A percentile compares a stretch with the other conserved stretches of the same genome.
Conservation (phyloP, 202 grass and related monocot genomes). For the Panicum hallii region DNA sequence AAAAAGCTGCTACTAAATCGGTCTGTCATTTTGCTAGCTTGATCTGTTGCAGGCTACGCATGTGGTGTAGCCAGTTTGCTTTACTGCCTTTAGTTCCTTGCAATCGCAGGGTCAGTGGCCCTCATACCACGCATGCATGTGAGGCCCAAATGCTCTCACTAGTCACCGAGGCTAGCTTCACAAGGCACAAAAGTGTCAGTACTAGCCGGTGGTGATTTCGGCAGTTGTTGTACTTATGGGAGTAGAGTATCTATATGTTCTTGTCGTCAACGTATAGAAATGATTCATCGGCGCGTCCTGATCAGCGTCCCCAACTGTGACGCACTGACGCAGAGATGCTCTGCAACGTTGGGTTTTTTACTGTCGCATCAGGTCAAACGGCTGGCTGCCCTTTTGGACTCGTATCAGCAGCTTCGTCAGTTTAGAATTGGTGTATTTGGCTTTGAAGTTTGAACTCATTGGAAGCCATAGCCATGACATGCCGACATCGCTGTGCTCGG, state of each 20-base stretch:
- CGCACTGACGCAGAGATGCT: background rate
- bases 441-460: background rate
- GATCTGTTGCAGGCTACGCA: background rate
- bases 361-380: conserved; percentile 18
- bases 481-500: conserved; percentile 2
- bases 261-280: background rate
- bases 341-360: background rate
- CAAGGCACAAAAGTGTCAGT: conserved; percentile 5
- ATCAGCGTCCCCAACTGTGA: background rate
- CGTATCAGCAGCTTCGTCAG: conserved; percentile 1
- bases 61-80: background rate
- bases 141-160: background rate
- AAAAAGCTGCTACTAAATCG: background rate
- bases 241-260: background rate
- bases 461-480: background rate
- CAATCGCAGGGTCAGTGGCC: background rate
- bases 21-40: background rate
- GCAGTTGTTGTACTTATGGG: background rate
- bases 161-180: background rate
- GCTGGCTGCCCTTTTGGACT: background rate
- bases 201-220: background rate
- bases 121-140: background rate
- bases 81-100: background rate
- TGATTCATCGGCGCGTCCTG: background rate
- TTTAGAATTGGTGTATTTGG: background rate